Evolutionary conservation across 1,284 basidiomycete species (phyloP), one percentile per base, ranked within the genome.

Genomic region (Heterobasidion irregulare): DNA sequence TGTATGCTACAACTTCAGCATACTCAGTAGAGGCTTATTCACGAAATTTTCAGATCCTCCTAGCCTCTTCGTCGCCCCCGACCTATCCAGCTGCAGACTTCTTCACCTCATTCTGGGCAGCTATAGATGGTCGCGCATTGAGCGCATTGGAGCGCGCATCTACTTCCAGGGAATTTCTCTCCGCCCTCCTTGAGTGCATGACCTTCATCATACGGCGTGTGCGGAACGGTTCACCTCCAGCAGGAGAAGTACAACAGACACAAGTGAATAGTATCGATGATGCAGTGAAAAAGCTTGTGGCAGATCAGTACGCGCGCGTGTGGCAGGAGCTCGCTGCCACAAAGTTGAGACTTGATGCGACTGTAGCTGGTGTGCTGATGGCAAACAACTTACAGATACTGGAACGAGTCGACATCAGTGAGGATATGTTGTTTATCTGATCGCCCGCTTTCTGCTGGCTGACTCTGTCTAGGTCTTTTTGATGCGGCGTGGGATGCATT

Each of bases 21-120:
- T 53, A 13, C 68, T 71, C 16, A 62, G 18, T n/a, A 60, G 47
- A 54, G 61, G 10, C 62, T 59, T 13, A 58, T 15, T 15, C 8
- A 35, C 60, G 53, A 51, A 53, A 26, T 35, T 7, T 32, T 8
- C 47, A 60, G 50, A 58, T 64, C 61, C 46, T 53, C 41, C 18
- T 69, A 1, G 50, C 80, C 0, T 63, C n/a, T 69, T 16, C 43
- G 3, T 19, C 53, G 12, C 36, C 33, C 36, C 35, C 34, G 16
- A 33, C 53, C 10, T 55, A 54, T 32, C 59, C 60, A 35, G 53
- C 53, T 9, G 15, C 53, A 7, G 44, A 50, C 5, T 54, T 95
- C 36, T 86, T 92, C 64, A 69, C 72, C 1, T 80, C 88, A 0
- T 84, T 95, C 62, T 93, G 91, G 87, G 80, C 82, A 8, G 88